Evolutionary conservation across 495 filamentous ascomycete species (phyloP), one percentile per base, ranked within the genome.

Genomic region (Talaromyces thailandensis): DNA sequence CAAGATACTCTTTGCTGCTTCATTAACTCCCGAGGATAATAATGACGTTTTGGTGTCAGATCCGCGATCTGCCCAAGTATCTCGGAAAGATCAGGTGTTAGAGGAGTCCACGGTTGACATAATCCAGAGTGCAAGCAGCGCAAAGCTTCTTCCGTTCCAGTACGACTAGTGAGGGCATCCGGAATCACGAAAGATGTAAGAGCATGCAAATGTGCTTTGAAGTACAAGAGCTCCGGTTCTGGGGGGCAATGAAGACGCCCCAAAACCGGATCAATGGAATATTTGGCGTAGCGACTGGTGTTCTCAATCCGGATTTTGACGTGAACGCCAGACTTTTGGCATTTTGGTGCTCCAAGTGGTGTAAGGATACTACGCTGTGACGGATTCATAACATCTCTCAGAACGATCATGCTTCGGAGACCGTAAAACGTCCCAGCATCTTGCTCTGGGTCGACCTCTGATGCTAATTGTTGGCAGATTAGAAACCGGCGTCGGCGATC

Each of bases 131-230:
- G 58, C 2, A 88, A 68, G 35, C 78, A 77, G 0, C 53, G 48
- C 4, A 89, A 66, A 4, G 75, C 71, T 66, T 87, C 77, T 64
- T 89, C 86, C 0, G 84, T 86, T 0, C 87, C 87, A 2, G 81
- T 90, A 18, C 73, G 75, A 0, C 69, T 65, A 0, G 83, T 86
- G 1, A 89, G 70, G 0, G 74, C 71, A 65, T 90, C 87, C 0
- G 81, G 76, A 3, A 88, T 66, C 40, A 77, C 76, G 61, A 74
- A 76, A 0, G 84, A 81, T 0, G 86, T 89, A 1, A 82, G 56
- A 0, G 84, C 86, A 58, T 89, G 86, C 0, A 89, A 71, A 45
- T 80, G 80, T 37, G 75, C 78, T 40, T 83, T 69, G 60, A 68
- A 76, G 0, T 88, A 70, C 53, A 76, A 76, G 66, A 79, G 79